Conservation (phyloP, 306 rosid species). For the Pterocarpus macrocarpus region DNA sequence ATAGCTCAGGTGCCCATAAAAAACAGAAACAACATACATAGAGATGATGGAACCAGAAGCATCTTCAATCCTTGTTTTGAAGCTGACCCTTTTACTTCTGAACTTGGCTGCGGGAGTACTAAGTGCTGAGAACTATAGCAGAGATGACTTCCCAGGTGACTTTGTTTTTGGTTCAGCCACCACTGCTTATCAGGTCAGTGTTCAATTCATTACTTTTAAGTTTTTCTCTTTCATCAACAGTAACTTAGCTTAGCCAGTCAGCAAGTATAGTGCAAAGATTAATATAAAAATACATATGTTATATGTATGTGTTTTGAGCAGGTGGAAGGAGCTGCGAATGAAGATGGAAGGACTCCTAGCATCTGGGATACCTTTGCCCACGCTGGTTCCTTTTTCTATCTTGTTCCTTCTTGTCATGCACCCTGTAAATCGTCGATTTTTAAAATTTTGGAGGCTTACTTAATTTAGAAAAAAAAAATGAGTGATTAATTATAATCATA, state of each 20-base stretch:
- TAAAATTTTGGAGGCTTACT: slow-evolving; percentile 1
- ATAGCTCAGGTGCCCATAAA: no score
- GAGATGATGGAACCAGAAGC: no score
- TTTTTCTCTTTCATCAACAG: no score
- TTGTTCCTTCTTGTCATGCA: not conserved
- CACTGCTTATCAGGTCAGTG: slow-evolving; percentile 76
- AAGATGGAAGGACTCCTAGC: slow-evolving; percentile 83
- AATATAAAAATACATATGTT: no score
- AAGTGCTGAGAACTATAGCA: slow-evolving; percentile 42
- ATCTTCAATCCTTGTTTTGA: no score
- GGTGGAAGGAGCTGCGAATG: slow-evolving; percentile 82
- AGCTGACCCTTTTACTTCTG: slow-evolving; percentile 1
- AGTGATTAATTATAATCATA: no score
- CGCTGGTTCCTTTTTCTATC: slow-evolving; percentile 49
- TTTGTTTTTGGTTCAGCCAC: slow-evolving; percentile 77
- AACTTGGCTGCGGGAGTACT: slow-evolving; percentile 17
- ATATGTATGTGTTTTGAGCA: slow-evolving; percentile 1
- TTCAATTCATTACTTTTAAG: not conserved
- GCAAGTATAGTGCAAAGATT: no score
- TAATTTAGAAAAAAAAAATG: not conserved
- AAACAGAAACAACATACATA: no score
- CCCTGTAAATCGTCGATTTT: not conserved
- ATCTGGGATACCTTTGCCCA: slow-evolving; percentile 73
- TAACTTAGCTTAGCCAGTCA: no score
- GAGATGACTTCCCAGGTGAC: slow-evolving; percentile 66